These are phyloP conservation scores for Helminthosporium solani DNA, from an alignment of 2,329 filamentous ascomycete genomes.

Conservation along the genomic window DNA sequence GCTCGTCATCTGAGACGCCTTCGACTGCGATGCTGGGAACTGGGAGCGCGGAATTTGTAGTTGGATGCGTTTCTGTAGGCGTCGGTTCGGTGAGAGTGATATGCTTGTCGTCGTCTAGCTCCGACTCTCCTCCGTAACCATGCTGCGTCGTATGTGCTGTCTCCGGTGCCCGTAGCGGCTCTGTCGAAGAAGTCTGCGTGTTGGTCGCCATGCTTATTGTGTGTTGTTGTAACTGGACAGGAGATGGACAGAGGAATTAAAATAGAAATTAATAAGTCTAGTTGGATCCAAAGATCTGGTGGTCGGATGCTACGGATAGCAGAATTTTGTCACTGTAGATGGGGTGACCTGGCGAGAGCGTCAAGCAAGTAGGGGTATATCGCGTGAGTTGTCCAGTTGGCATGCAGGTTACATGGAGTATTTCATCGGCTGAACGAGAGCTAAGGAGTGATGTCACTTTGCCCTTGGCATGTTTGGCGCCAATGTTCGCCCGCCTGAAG, in stretches of 20 bases:
- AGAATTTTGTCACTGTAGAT: constrained; percentile 15
- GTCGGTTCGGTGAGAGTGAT: background rate
- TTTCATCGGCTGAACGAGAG: constrained; percentile 5
- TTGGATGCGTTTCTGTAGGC: constrained; percentile 2
- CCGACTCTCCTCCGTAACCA: background rate
- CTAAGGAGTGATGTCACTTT: background rate
- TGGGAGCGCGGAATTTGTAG: constrained; percentile 15
- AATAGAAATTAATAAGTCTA: constrained; percentile 7
- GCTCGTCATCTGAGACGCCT: constrained; percentile 12
- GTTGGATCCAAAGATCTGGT: constrained; percentile 13
- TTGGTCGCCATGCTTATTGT: constrained; percentile 31
- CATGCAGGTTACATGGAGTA: constrained; percentile 16
- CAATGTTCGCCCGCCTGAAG: background rate
- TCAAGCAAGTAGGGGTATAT: constrained; percentile 1
- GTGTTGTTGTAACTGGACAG: too few species aligned
- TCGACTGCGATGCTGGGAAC: constrained; percentile 23
- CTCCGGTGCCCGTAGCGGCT: constrained; percentile 26
- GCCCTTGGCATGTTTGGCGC: background rate
- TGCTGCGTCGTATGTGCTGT: background rate
- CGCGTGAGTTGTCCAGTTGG: too few species aligned
- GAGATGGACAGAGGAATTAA: constrained; percentile 2
- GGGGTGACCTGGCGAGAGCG: background rate
- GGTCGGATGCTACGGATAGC: constrained; percentile 28
- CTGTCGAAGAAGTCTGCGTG: constrained; percentile 28
- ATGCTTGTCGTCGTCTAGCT: background rate